Evolutionary conservation across 1,284 basidiomycete species (phyloP).

Genomic region (Mycosarcoma mackinlayi): DNA sequence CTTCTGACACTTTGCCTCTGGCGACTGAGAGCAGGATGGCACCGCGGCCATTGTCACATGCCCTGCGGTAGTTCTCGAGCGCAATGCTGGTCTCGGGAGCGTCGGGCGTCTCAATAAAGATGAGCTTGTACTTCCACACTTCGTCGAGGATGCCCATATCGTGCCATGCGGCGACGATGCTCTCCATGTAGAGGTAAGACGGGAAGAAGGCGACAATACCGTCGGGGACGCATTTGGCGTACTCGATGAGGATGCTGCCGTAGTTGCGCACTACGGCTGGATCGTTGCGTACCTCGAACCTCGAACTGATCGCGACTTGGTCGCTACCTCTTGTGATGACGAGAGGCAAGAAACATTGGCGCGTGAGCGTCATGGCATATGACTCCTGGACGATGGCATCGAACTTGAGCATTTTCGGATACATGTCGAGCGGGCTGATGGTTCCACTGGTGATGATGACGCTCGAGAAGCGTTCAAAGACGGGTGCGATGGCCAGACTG

Average conservation of each 20-base stretch:
- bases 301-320: constrained; percentile 98
- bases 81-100: constrained; percentile 99
- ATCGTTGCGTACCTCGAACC: constrained; percentile 99
- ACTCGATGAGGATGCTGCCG: constrained; percentile 96
- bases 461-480: constrained; percentile 97
- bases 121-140: constrained; percentile 99
- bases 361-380: constrained; percentile 96
- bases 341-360: constrained; percentile 97
- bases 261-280: constrained; percentile 99
- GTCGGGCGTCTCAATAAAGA: constrained; percentile 99
- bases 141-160: constrained; percentile 99
- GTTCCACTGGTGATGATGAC: constrained; percentile 99
- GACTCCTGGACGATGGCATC: constrained; percentile 96
- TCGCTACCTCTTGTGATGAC: constrained; percentile 98
- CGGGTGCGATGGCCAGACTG: constrained; percentile 94
- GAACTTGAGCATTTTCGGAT: constrained; percentile 99
- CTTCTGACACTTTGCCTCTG: constrained; percentile 98
- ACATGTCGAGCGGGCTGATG: constrained; percentile 98
- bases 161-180: constrained; percentile 99
- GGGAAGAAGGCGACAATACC: constrained; percentile 99
- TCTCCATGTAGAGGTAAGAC: constrained; percentile 99
- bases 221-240: constrained; percentile 96
- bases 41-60: constrained; percentile 97
- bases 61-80: constrained; percentile 94
- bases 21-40: constrained; percentile 97